phyloP scores from a whole-genome alignment of 129 eudicot genomes.

The Saposhnikovia divaricata region DNA sequence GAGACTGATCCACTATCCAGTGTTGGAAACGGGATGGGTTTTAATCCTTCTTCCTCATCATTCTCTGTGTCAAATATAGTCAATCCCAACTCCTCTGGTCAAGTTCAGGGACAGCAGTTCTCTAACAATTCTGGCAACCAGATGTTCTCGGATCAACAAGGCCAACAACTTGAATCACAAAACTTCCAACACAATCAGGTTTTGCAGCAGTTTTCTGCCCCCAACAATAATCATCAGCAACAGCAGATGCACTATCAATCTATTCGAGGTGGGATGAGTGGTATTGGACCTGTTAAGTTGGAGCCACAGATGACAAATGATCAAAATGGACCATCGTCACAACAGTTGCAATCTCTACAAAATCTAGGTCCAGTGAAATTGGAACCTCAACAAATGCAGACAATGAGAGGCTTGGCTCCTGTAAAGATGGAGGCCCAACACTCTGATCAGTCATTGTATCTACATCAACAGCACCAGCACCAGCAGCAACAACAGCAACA shows the following conservation, averaged over 20 bases:
- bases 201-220: constrained; percentile 39
- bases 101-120: constrained; percentile 65
- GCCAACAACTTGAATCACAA: constrained; percentile 56
- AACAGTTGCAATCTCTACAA: constrained; percentile 70
- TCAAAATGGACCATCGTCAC: constrained; percentile 40
- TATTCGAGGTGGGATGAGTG: constrained; percentile 62
- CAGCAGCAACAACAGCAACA: constrained; percentile 75
- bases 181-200: constrained; percentile 60
- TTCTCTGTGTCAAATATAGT: constrained; percentile 43
- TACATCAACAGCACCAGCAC: constrained; percentile 58
- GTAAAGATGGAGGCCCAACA: constrained; percentile 89
- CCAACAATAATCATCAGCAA: constrained; percentile 42
- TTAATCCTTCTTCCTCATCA: constrained; percentile 50
- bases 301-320: constrained; percentile 63
- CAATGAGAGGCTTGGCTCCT: constrained; percentile 59
- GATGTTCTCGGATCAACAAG: constrained; percentile 63
- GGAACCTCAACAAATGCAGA: constrained; percentile 76
- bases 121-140: constrained; percentile 47
- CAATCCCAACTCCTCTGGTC: constrained; percentile 41
- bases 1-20: constrained; percentile 65
- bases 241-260: constrained; percentile 59
- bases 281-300: constrained; percentile 68
- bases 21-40: constrained; percentile 79
- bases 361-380: constrained; percentile 70
- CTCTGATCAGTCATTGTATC: constrained; percentile 53